Conservation (phyloP, 2,329 filamentous ascomycete genomes). For the Ceratocystis papillata region DNA sequence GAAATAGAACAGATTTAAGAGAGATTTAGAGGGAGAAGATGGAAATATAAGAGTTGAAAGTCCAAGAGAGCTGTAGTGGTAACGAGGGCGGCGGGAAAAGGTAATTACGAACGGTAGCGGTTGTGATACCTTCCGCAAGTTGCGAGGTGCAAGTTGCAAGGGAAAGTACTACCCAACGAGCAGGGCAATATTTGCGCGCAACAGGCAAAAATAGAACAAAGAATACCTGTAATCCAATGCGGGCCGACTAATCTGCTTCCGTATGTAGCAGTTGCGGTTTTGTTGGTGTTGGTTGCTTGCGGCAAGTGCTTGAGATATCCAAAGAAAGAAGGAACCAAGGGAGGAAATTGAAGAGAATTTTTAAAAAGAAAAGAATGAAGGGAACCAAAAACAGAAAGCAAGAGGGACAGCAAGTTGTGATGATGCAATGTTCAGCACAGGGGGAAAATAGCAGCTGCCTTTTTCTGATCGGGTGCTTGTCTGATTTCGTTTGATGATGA, state of each 20-base stretch:
- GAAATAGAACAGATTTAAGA: background rate
- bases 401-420: background rate
- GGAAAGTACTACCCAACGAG: background rate
- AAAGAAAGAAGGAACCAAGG: background rate
- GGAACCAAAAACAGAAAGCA: background rate
- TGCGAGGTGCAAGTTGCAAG: background rate
- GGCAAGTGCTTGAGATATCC: background rate
- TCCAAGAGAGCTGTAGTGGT: background rate
- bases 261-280: background rate
- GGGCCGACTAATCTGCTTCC: no score
- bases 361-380: background rate
- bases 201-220: background rate
- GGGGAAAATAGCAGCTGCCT: background rate
- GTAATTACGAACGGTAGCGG: background rate
- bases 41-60: background rate
- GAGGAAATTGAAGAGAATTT: background rate
- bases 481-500: conserved; percentile 4
- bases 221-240: background rate
- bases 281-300: background rate
- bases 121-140: conserved; percentile 11
- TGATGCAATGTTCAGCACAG: conserved; percentile 3
- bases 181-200: background rate
- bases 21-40: background rate
- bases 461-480: background rate
- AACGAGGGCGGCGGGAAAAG: background rate